These are phyloP conservation scores for Globisporangium nagaii DNA, from an alignment of 352 stramenopile genomes.

Conservation along the genomic window DNA sequence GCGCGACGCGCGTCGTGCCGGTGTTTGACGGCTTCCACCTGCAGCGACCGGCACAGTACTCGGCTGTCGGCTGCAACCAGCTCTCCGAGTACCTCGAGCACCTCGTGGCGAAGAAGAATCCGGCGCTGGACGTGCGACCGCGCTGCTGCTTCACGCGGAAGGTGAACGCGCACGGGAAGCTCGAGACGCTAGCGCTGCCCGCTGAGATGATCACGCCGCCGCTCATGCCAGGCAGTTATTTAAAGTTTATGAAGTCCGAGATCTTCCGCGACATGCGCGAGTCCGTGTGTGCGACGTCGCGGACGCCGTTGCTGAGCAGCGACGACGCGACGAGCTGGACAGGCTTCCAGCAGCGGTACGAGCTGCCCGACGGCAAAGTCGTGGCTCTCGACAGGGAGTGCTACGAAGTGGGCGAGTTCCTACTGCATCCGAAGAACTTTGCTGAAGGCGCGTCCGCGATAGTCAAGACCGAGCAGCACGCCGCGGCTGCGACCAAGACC, in stretches of 20 bases:
- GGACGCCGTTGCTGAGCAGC: slow-evolving; percentile 46
- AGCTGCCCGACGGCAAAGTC: slow-evolving; percentile 73
- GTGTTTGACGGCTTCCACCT: slow-evolving; percentile 90
- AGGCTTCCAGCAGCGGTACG: slow-evolving; percentile 39
- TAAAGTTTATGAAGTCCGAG: slow-evolving; percentile 65
- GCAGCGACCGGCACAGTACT: slow-evolving; percentile 71
- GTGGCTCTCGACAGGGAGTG: slow-evolving; percentile 64
- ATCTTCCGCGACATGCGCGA: slow-evolving; percentile 80
- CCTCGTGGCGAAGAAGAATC: slow-evolving; percentile 42
- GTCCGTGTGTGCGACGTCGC: slow-evolving; percentile 36
- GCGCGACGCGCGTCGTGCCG: slow-evolving; percentile 79
- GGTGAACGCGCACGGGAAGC: slow-evolving; percentile 44
- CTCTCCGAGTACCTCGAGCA: slow-evolving; percentile 69
- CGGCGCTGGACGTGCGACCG: slow-evolving; percentile 36
- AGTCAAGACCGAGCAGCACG: slow-evolving; percentile 43
- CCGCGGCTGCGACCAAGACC: slow-evolving; percentile 34
- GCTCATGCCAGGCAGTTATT: slow-evolving; percentile 58
- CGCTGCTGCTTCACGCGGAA: slow-evolving; percentile 61
- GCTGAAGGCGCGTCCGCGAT: slow-evolving; percentile 21
- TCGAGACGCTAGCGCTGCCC: slow-evolving; percentile 49
- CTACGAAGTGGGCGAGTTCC: slow-evolving; percentile 66
- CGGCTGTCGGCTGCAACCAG: slow-evolving; percentile 61
- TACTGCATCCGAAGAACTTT: slow-evolving; percentile 66
- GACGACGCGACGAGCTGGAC: slow-evolving; percentile 7
- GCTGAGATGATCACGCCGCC: slow-evolving; percentile 31